phyloP scores from a whole-genome alignment of 2,329 filamentous ascomycete species.

The Colletotrichum salicis region DNA sequence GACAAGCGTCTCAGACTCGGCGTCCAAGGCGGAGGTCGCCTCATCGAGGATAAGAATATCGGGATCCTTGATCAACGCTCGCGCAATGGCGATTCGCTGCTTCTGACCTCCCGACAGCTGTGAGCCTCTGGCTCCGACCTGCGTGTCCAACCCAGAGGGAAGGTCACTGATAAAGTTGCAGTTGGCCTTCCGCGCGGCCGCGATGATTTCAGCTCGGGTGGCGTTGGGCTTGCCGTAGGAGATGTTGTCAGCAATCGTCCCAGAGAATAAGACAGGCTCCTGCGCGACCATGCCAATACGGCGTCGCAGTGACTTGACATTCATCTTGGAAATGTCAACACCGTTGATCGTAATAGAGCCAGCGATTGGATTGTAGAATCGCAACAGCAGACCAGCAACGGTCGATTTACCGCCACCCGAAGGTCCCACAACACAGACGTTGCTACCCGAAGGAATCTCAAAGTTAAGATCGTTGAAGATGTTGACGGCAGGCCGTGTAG shows the following conservation, averaged over 20 bases:
- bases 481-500: constrained; percentile 87
- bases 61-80: constrained; percentile 92
- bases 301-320: constrained; percentile 89
- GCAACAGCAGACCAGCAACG: constrained; percentile 87
- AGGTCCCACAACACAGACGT: constrained; percentile 95
- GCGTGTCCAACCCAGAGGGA: constrained; percentile 93
- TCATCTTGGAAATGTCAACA: constrained; percentile 84
- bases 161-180: constrained; percentile 98
- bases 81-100: constrained; percentile 95
- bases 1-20: constrained; percentile 95
- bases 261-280: constrained; percentile 92
- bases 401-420: constrained; percentile 97
- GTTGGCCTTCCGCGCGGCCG: constrained; percentile 90
- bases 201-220: constrained; percentile 81
- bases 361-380: constrained; percentile 86
- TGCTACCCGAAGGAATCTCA: constrained; percentile 90
- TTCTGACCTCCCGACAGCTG: constrained; percentile 97
- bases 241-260: constrained; percentile 88
- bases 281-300: constrained; percentile 96
- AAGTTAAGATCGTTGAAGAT: constrained; percentile 94
- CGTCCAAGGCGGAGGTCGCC: constrained; percentile 93
- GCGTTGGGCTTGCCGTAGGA: constrained; percentile 88
- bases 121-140: constrained; percentile 89
- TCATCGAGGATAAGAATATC: constrained; percentile 98
- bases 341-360: constrained; percentile 87